These are phyloP conservation scores for Colletotrichum musae DNA, from an alignment of 2,329 filamentous ascomycete genomes.

Conservation along the genomic window DNA sequence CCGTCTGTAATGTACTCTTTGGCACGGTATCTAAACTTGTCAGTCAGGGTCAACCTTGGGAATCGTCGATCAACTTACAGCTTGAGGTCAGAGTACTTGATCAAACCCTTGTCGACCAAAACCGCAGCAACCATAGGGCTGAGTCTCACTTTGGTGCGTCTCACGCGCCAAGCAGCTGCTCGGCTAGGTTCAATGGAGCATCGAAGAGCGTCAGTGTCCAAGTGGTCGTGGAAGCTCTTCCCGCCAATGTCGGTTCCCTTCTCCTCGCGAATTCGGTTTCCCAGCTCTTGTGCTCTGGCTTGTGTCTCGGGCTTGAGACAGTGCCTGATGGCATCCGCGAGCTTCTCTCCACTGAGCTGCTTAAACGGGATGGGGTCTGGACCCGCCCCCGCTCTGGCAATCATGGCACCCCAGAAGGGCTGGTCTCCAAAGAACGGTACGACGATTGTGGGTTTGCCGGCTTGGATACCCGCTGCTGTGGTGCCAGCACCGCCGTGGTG, in stretches of 20 bases:
- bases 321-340: conserved; percentile 74
- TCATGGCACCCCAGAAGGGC: conserved; percentile 86
- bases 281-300: conserved; percentile 70
- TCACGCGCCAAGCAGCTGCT: conserved; percentile 82
- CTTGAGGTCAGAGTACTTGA: conserved; percentile 81
- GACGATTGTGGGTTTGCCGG: conserved; percentile 84
- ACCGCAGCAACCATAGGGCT: conserved; percentile 81
- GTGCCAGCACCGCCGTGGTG: conserved; percentile 93
- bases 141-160: conserved; percentile 75
- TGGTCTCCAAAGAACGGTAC: conserved; percentile 92
- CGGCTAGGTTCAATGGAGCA: conserved; percentile 79
- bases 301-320: conserved; percentile 73
- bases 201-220: conserved; percentile 76
- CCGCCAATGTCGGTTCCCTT: conserved; percentile 74
- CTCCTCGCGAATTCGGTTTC: conserved; percentile 77
- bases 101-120: conserved; percentile 73
- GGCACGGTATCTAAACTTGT: conserved; percentile 58
- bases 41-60: background rate
- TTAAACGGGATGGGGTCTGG: conserved; percentile 79
- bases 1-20: conserved; percentile 83
- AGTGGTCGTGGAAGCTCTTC: conserved; percentile 78
- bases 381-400: conserved; percentile 79
- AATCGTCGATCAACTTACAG: conserved; percentile 65
- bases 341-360: conserved; percentile 74
- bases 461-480: conserved; percentile 86